Evolutionary conservation across 768 basidiomycete genomes (phyloP).

Genomic region (Sporobolomyces roseus): DNA sequence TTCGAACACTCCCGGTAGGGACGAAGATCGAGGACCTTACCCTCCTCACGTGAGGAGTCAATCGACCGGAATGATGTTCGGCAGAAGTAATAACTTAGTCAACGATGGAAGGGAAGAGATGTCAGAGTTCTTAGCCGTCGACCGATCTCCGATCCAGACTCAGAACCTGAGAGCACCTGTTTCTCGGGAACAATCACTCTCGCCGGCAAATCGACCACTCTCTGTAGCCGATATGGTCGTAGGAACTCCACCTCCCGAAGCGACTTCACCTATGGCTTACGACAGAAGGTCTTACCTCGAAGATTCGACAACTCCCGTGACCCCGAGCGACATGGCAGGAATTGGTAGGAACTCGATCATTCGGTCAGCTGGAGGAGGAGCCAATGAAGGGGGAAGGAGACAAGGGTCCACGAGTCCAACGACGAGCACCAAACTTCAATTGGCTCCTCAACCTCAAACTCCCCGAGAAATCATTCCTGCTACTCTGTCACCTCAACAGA

Average conservation of each 20-base stretch:
- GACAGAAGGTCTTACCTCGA: neutral
- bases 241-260: constrained; percentile 4
- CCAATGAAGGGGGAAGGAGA: too few relatives aligned
- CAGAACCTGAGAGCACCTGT: too few relatives aligned
- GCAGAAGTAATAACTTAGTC: too few relatives aligned
- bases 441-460: neutral
- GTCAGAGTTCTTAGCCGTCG: neutral
- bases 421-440: neutral
- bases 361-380: constrained; percentile 14
- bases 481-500: too few relatives aligned
- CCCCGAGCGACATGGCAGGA: constrained; percentile 24
- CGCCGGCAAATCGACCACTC: neutral
- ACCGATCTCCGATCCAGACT: neutral
- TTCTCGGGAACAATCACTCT: too few relatives aligned
- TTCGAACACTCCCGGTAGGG: too few relatives aligned
- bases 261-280: neutral
- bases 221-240: constrained; percentile 15
- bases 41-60: constrained; percentile 21
- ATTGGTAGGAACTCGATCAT: constrained; percentile 34
- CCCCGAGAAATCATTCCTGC: too few relatives aligned
- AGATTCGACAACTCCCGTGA: neutral
- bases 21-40: constrained; percentile 29
- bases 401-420: too few relatives aligned
- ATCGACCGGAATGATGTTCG: neutral
- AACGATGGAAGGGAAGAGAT: too few relatives aligned